phyloP scores from a whole-genome alignment of 1,284 basidiomycete genomes.

The Sporisorium reilianum region DNA sequence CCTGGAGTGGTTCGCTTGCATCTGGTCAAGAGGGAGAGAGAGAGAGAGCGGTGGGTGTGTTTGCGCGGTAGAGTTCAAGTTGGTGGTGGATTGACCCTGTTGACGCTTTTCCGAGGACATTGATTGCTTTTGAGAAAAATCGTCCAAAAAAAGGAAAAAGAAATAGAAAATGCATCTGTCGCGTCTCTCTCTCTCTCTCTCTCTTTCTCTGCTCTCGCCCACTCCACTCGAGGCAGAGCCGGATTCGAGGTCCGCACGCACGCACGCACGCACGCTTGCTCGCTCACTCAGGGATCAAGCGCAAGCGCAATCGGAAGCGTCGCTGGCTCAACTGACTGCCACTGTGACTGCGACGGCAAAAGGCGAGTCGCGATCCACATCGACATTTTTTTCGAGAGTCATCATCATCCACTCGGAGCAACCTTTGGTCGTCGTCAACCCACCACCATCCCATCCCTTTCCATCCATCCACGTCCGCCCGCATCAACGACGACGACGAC shows the following conservation, averaged over 20 bases:
- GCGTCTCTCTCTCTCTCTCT: conserved; percentile 1
- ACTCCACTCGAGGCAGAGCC: conserved; percentile 6
- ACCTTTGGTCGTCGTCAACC: neutral
- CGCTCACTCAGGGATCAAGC: too few relatives aligned
- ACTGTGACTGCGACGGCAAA: too few relatives aligned
- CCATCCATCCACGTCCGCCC: neutral
- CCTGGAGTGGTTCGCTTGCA: too few relatives aligned
- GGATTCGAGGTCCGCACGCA: conserved; percentile 4
- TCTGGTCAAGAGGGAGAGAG: too few relatives aligned
- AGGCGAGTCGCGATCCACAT: conserved; percentile 2
- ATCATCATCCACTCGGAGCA: too few relatives aligned
- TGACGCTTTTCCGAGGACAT: conserved; percentile 28
- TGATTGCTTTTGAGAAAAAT: conserved; percentile 8
- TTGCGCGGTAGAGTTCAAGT: neutral
- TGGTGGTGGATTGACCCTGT: too few relatives aligned
- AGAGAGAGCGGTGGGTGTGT: too few relatives aligned
- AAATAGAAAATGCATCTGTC: neutral
- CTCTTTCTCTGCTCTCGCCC: neutral
- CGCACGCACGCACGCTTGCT: neutral
- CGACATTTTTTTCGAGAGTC: neutral
- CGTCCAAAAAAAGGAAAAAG: neutral
- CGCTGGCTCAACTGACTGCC: neutral
- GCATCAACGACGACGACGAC: neutral
- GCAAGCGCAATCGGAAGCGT: neutral
- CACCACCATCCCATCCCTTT: neutral